Conservation (phyloP, 352 stramenopile genomes). For the Phytophthora cajani region DNA sequence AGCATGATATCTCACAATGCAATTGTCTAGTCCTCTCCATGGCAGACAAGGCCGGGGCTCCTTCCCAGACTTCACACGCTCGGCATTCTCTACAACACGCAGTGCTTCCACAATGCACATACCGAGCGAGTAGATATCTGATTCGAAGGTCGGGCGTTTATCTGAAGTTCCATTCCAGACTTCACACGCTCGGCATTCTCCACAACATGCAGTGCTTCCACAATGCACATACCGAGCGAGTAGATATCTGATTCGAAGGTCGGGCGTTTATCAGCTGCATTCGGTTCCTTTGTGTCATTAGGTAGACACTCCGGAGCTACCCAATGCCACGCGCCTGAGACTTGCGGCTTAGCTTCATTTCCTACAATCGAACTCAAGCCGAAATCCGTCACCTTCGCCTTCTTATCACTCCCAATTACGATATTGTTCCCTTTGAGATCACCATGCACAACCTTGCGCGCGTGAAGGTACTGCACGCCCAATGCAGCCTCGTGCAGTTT, state of each 20-base stretch:
- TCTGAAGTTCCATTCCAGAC: background rate
- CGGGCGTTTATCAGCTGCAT: background rate
- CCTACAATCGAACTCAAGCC: too few relatives aligned
- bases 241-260: constrained; percentile 16
- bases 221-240: constrained; percentile 17
- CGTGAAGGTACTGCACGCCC: too few relatives aligned
- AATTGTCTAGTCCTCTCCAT: background rate
- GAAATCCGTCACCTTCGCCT: too few relatives aligned
- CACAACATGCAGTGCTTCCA: background rate
- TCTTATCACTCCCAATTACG: too few relatives aligned
- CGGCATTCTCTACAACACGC: background rate
- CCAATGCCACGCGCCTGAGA: too few relatives aligned
- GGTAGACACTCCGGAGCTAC: background rate
- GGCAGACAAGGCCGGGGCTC: background rate
- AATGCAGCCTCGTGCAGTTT: too few relatives aligned
- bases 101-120: constrained; percentile 11
- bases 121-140: constrained; percentile 15
- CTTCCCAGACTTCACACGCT: background rate
- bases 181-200: background rate
- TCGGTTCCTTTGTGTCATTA: background rate
- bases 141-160: background rate
- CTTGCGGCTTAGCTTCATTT: too few relatives aligned
- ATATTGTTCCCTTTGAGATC: too few relatives aligned
- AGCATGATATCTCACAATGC: background rate
- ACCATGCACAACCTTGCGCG: too few relatives aligned